Base-by-base conservation (phyloP, 1,284 basidiomycete species). In the Boletellus deceptivus region DNA sequence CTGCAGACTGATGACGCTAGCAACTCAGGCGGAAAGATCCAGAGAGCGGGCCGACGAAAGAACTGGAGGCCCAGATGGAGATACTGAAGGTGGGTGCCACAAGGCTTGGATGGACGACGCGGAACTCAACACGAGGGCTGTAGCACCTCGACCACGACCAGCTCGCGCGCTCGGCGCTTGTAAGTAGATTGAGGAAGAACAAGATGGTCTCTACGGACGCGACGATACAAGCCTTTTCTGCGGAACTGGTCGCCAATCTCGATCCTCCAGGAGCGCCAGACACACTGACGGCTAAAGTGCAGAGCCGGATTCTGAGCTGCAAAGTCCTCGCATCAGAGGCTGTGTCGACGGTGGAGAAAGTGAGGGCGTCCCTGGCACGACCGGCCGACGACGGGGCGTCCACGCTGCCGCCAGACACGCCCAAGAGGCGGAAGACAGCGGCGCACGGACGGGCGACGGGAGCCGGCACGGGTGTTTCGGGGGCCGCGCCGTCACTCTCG, bases 401-500 rank as follows among this genome's bases (percentile, higher is more conserved):
- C 31, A 13, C 31, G 22, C 22, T 4, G 22, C 22, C 22, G 22
- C 22, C 22, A 13, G 31, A 5, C 14, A 16, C 11, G 11, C 13
- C 13, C 14, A 16, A 33, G 31, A 16, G 31, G 13, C 11, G 31
- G 31, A 16, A 33, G 13, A 16, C 31, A 6, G 31, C 6, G 6
- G 6, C 6, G 25, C 25, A 33, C 31, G 4, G 31, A 33, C 31
- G 13, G 3, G 29, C 10, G 29, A 31, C 13, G 29, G 29, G 29
- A 31, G 6, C 25, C 25, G 25, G 25, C 25, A 25, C 22, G 17
- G 41, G 46, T 13, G 49, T 43, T 37, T 53, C 63, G 5, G 57
- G 57, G n/a, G 65, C 70, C 3, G 73, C 97, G 74, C 95, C 95
- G 18, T 89, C 91, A 1, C 82, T 98, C 25, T 80, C 91, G 2